Evolutionary conservation across 2,329 filamentous ascomycete genomes (phyloP).

Genomic region (Graphilbum sp.): DNA sequence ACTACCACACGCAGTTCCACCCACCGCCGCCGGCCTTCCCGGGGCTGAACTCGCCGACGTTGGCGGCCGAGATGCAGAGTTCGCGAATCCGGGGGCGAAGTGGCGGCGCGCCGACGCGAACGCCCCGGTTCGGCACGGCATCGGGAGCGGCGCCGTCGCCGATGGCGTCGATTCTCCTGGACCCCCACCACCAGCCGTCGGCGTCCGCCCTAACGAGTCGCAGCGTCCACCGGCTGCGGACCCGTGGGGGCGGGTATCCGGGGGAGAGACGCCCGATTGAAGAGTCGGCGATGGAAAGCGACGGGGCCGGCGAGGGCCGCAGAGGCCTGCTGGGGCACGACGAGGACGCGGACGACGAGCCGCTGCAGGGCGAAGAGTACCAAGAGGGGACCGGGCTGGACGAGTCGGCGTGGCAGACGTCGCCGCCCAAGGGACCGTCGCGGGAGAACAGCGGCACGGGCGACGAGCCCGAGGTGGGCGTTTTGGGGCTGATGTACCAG

Average conservation of each 20-base stretch:
- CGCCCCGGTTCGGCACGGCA: slow-evolving; percentile 26
- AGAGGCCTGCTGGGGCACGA: too few species aligned
- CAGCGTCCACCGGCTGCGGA: slow-evolving; percentile 29
- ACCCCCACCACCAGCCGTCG: slow-evolving; percentile 58
- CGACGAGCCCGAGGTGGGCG: slow-evolving; percentile 33
- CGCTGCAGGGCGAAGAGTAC: slow-evolving; percentile 36
- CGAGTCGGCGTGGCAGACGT: slow-evolving; percentile 44
- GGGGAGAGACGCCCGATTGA: slow-evolving; percentile 36
- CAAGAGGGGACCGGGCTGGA: slow-evolving; percentile 31
- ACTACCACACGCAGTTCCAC: slow-evolving; percentile 60
- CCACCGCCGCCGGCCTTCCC: slow-evolving; percentile 64
- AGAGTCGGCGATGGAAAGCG: slow-evolving; percentile 29
- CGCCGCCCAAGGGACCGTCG: slow-evolving; percentile 32
- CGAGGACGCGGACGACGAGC: slow-evolving; percentile 32
- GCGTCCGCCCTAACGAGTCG: slow-evolving; percentile 26
- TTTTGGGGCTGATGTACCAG: slow-evolving; percentile 41
- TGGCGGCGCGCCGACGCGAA: slow-evolving; percentile 18
- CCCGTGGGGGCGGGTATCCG: slow-evolving; percentile 23
- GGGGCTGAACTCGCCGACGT: slow-evolving; percentile 46
- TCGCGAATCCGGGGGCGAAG: slow-evolving; percentile 30
- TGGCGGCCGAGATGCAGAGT: slow-evolving; percentile 37
- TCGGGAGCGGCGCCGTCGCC: slow-evolving; percentile 33
- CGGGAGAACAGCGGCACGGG: slow-evolving; percentile 33
- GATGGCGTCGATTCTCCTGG: slow-evolving; percentile 57
- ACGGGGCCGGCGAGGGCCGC: slow-evolving; percentile 10